Evolutionary conservation across 2,329 filamentous ascomycete genomes (phyloP).

Genomic region (Beauveria pseudobassiana): DNA sequence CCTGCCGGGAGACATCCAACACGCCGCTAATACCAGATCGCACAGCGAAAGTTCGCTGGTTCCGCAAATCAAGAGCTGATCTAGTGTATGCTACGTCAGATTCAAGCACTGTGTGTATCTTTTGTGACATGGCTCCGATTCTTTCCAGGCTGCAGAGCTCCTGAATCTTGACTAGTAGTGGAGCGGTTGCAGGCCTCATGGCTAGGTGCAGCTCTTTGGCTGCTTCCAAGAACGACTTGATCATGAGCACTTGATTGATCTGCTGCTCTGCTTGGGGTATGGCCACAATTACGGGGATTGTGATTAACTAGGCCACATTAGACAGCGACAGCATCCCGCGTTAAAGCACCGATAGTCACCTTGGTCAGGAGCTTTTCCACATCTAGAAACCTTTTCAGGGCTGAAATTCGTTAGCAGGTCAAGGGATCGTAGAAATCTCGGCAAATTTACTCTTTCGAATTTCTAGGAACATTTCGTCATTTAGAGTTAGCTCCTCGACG

Average conservation of each 20-base stretch:
- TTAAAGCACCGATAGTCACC: slow-evolving; percentile 31
- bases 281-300: slow-evolving; percentile 59
- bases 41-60: slow-evolving; percentile 85
- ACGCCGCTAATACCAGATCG: slow-evolving; percentile 78
- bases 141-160: slow-evolving; percentile 60
- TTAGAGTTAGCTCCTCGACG: slow-evolving; percentile 70
- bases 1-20: slow-evolving; percentile 79
- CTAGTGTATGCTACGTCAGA: slow-evolving; percentile 72
- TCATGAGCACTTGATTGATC: slow-evolving; percentile 77
- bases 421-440: neutral
- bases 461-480: slow-evolving; percentile 77
- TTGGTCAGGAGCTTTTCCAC: slow-evolving; percentile 72
- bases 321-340: neutral
- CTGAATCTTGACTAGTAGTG: slow-evolving; percentile 60
- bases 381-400: slow-evolving; percentile 67
- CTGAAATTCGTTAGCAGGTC: slow-evolving; percentile 31
- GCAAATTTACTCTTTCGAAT: slow-evolving; percentile 55
- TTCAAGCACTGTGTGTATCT: slow-evolving; percentile 68
- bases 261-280: slow-evolving; percentile 68
- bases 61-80: slow-evolving; percentile 75
- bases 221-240: slow-evolving; percentile 72
- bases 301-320: slow-evolving; percentile 53
- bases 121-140: slow-evolving; percentile 49
- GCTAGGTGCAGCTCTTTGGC: slow-evolving; percentile 62
- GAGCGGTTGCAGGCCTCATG: slow-evolving; percentile 54